Evolutionary conservation across 345 rosid species (phyloP).

Genomic region (Litchi chinensis): DNA sequence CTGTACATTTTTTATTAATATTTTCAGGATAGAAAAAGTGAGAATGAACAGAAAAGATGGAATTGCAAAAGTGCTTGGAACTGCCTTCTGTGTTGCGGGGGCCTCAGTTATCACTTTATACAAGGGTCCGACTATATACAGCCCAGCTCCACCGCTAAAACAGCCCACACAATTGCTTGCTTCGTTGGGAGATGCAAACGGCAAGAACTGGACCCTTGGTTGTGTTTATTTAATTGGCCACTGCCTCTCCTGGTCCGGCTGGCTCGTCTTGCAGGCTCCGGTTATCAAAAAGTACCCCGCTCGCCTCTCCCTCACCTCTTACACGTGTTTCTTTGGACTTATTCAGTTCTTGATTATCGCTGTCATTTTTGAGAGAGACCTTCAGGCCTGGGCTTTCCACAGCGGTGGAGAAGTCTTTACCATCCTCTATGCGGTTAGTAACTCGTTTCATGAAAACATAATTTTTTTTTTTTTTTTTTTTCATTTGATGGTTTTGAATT

Average conservation of each 20-base stretch:
- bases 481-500: no score
- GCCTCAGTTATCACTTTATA: slow-evolving; percentile 92
- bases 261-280: slow-evolving; percentile 98
- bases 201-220: slow-evolving; percentile 92
- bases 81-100: slow-evolving; percentile 80
- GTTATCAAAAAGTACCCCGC: slow-evolving; percentile 94
- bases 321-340: slow-evolving; percentile 93
- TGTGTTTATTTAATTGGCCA: slow-evolving; percentile 89
- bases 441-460: background rate
- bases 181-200: slow-evolving; percentile 68
- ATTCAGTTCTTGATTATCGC: slow-evolving; percentile 93
- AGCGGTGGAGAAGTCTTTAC: slow-evolving; percentile 86
- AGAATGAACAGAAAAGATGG: slow-evolving; percentile 87
- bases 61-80: slow-evolving; percentile 73
- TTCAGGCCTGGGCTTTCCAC: slow-evolving; percentile 77
- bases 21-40: slow-evolving; percentile 87
- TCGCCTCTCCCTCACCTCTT: slow-evolving; percentile 90
- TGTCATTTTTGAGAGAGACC: slow-evolving; percentile 64
- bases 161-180: slow-evolving; percentile 34
- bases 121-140: slow-evolving; percentile 87
- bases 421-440: slow-evolving; percentile 87
- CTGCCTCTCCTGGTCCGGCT: slow-evolving; percentile 95
- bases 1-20: background rate
- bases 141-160: slow-evolving; percentile 55
- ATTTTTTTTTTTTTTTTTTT: no score